Evolutionary conservation across 169 alveolate genomes (phyloP).

Genomic region (Babesia bigemina): DNA sequence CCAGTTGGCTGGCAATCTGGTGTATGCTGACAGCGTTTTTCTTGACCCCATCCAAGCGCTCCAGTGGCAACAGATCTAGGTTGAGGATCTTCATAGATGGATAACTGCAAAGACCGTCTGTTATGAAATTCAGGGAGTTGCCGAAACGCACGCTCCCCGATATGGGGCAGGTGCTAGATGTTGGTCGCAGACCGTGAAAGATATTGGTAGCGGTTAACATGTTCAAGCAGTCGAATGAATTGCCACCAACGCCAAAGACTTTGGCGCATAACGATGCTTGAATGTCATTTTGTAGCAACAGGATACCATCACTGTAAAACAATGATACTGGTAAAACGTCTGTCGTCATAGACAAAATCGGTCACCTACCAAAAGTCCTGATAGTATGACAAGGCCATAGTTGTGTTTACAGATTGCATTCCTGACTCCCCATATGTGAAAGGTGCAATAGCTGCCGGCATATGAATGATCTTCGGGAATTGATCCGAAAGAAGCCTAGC

Average conservation of each 20-base stretch:
- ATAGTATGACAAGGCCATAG: constrained; percentile 56
- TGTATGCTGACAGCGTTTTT: not conserved
- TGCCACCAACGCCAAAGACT: constrained; percentile 36
- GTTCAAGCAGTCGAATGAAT: constrained; percentile 7
- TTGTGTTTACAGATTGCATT: constrained; percentile 62
- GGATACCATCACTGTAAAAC: constrained; percentile 52
- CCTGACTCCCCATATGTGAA: constrained; percentile 68
- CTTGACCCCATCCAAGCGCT: not conserved
- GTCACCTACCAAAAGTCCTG: constrained; percentile 59
- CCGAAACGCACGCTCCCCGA: not conserved
- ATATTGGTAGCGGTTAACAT: constrained; percentile 13
- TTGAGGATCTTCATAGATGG: constrained; percentile 29
- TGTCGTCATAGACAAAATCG: constrained; percentile 30
- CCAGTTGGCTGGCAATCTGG: constrained; percentile 32
- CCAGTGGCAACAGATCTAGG: constrained; percentile 14
- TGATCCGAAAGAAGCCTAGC: constrained; percentile 60
- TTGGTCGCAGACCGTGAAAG: constrained; percentile 36
- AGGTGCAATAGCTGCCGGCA: constrained; percentile 62
- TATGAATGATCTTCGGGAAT: constrained; percentile 42
- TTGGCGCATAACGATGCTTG: constrained; percentile 27
- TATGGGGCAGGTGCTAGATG: constrained; percentile 24
- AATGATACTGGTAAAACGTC: constrained; percentile 31
- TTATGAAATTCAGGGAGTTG: constrained; percentile 13
- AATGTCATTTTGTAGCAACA: constrained; percentile 36
- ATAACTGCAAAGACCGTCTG: constrained; percentile 39